A percentile compares a stretch with the other conserved stretches of the same genome.
These are phyloP conservation scores for Gonapodya prolifera DNA, from an alignment of 192 early-diverging fungal genomes.

Conservation along the genomic window DNA sequence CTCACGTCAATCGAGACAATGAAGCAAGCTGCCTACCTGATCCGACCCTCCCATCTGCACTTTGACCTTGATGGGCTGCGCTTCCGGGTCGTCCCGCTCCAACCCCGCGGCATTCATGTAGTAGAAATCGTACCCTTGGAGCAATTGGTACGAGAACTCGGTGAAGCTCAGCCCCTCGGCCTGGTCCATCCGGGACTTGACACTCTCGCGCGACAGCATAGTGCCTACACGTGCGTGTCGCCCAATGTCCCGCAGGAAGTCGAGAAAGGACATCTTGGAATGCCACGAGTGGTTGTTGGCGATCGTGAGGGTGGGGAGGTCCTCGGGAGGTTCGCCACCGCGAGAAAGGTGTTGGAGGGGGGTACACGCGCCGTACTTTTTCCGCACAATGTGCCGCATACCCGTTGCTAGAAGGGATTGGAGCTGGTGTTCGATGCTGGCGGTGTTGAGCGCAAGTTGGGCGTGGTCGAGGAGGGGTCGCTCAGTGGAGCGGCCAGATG, in stretches of 20 bases:
- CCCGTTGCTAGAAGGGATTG: no score
- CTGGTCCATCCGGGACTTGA: neutral
- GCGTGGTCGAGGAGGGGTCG: conserved; percentile 49
- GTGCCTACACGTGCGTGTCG: conserved; percentile 59
- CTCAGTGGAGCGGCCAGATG: conserved; percentile 73
- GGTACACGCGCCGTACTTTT: no score
- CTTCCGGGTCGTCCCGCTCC: no score
- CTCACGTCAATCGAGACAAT: no score
- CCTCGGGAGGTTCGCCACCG: neutral
- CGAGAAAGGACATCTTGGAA: conserved; percentile 48
- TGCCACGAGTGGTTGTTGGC: conserved; percentile 80
- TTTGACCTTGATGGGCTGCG: no score
- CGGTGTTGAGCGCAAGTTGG: conserved; percentile 45
- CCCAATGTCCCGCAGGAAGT: conserved; percentile 70
- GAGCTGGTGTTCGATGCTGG: conserved; percentile 58
- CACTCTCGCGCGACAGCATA: conserved; percentile 83
- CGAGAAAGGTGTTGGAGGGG: no score
- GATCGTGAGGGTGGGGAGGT: conserved; percentile 41
- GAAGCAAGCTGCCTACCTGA: no score
- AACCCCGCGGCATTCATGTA: no score
- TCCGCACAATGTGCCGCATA: no score
- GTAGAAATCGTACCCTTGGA: conserved; percentile 92
- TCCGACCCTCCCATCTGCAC: conserved; percentile 65
- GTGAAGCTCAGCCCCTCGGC: conserved; percentile 84
- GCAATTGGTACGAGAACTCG: conserved; percentile 90